Base-by-base conservation (phyloP, 805 yeast genomes). In the Myxozyma kluyveri region DNA sequence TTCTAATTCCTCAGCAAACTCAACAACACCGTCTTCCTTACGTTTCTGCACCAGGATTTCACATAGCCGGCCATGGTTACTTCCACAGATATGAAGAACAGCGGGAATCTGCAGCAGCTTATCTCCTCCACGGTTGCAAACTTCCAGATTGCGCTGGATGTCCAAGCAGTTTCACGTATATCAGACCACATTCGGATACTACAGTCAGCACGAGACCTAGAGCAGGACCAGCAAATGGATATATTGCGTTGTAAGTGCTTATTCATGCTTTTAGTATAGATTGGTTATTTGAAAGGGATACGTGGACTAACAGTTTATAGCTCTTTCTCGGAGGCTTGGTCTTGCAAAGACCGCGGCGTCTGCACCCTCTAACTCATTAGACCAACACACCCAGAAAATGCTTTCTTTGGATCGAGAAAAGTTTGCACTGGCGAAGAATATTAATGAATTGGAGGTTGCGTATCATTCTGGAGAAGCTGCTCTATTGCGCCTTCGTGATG, bases 381-480 rank as follows among this genome's bases (percentile, higher is more conserved):
- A 54, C 4, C 33, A 39, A 18, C 60, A 60, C 31, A 47, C 59
- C 7, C 49, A 50, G 31, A 43, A 36, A 17, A 45, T 60, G 40
- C 43, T 60, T 4, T 42, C 42, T 10, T 44, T 53, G 10, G 63
- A 60, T 38, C 37, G 61, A 4, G 46, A 53, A 35, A 60, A 60
- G 33, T 60, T 60, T 27, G 29, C 60, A 5, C 32, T 60, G 26
- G 63, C 63, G 19, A 60, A 60, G 27, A 45, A 51, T 12, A 54
- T 60, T 31, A 60, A 60, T 27, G 63, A 60, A n/a, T 48, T 60
- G 7, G 63, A 60, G 21, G 35, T 54, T 3, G 48, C 57, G 9
- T 47, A 50, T 32, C 57, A 56, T 31, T 37, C 47, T 3, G 33
- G 52, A 36, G 63, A 60, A 42, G 29, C 60, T 2, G 47, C 58